Conservation (phyloP, 75 land plant species). For the Adiantum capillusveneris region DNA sequence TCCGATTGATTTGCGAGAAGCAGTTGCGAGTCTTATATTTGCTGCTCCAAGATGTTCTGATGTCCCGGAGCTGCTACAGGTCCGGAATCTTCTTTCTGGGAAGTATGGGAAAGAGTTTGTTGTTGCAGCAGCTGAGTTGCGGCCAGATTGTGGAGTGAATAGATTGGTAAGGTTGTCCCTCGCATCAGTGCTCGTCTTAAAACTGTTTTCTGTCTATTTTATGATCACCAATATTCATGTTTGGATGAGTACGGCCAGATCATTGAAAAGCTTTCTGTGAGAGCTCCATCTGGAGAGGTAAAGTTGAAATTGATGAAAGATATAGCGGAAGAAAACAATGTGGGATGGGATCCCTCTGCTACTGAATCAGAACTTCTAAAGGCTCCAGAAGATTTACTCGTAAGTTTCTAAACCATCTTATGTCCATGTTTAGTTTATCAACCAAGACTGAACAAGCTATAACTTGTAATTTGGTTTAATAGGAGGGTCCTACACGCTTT, state of each 20-base stretch:
- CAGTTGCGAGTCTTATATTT: constrained; percentile 70
- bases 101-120: constrained; percentile 88
- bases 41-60: constrained; percentile 87
- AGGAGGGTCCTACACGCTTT: too few species aligned
- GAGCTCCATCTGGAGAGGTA: constrained; percentile 64
- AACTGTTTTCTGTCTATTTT: too few species aligned
- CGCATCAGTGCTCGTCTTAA: too few species aligned
- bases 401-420: constrained; percentile 18
- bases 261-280: constrained; percentile 84
- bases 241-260: constrained; percentile 28
- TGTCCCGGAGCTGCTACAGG: constrained; percentile 56
- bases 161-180: constrained; percentile 33
- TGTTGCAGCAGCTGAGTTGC: constrained; percentile 67
- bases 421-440: too few species aligned
- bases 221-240: too few species aligned
- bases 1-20: constrained; percentile 81
- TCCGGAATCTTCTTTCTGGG: constrained; percentile 56
- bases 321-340: constrained; percentile 73
- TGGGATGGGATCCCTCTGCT: constrained; percentile 76
- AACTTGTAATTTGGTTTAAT: too few species aligned
- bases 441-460: background rate
- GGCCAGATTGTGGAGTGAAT: constrained; percentile 75
- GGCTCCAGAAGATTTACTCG: constrained; percentile 73
- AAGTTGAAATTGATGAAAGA: constrained; percentile 86
- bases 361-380: constrained; percentile 77